Conservation (phyloP, 805 yeast genomes). For the Trichomonascus vanleenenianus region DNA sequence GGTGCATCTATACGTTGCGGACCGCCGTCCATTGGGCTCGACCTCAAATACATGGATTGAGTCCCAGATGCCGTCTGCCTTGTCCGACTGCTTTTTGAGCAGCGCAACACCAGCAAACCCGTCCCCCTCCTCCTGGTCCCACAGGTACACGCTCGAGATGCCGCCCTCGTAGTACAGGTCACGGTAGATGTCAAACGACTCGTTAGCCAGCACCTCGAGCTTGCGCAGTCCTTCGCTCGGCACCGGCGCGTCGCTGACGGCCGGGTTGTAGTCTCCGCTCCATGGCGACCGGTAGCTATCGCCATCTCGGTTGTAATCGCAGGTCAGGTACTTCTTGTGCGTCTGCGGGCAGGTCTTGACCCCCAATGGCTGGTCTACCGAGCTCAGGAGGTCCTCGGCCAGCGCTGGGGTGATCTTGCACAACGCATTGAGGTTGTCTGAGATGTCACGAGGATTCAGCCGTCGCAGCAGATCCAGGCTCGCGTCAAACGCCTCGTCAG, state of each 20-base stretch:
- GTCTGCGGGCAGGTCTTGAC: slow-evolving; percentile 41
- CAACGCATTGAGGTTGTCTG: slow-evolving; percentile 36
- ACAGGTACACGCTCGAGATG: slow-evolving; percentile 74
- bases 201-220: slow-evolving; percentile 76
- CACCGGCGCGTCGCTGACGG: slow-evolving; percentile 58
- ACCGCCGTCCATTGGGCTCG: slow-evolving; percentile 31
- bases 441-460: slow-evolving; percentile 56
- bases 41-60: slow-evolving; percentile 89
- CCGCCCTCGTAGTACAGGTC: slow-evolving; percentile 97
- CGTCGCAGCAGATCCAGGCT: slow-evolving; percentile 73
- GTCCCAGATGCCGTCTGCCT: slow-evolving; percentile 65
- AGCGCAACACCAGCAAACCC: slow-evolving; percentile 91
- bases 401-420: slow-evolving; percentile 55
- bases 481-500: slow-evolving; percentile 58
- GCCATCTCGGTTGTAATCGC: slow-evolving; percentile 94
- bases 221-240: slow-evolving; percentile 63
- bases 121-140: slow-evolving; percentile 61
- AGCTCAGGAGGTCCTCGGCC: slow-evolving; percentile 79
- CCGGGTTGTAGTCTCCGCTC: slow-evolving; percentile 61
- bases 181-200: slow-evolving; percentile 84
- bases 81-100: slow-evolving; percentile 58
- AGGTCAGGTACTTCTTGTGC: slow-evolving; percentile 67
- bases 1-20: slow-evolving; percentile 61
- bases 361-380: slow-evolving; percentile 79
- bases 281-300: slow-evolving; percentile 90